phyloP scores from a whole-genome alignment of 129 eudicot species.

The Helichrysum umbraculigerum region DNA sequence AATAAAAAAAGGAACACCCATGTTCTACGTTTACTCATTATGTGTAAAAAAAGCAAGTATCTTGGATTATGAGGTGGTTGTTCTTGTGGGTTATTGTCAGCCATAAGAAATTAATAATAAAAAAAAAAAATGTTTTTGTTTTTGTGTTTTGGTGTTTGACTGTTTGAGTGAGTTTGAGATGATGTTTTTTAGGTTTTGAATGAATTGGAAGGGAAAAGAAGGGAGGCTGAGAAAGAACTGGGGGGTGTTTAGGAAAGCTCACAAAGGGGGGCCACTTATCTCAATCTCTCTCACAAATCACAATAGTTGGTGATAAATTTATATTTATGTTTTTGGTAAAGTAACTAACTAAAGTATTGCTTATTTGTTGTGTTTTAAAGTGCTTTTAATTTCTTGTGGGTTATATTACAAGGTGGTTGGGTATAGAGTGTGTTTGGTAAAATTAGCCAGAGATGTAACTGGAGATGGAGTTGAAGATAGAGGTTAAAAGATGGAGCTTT shows the following conservation, averaged over 20 bases:
- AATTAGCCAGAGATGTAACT: no score
- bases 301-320: no score
- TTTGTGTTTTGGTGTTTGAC: not conserved
- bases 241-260: not conserved
- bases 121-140: no score
- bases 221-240: not conserved
- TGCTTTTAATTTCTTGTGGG: no score
- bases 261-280: not conserved
- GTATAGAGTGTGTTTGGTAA: no score
- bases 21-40: conserved; percentile 69
- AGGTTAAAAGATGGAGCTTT: no score
- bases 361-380: no score
- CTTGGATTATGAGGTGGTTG: conserved; percentile 1
- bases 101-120: not conserved
- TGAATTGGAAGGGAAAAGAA: not conserved
- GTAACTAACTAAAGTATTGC: not conserved
- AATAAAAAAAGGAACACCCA: conserved; percentile 61
- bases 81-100: not conserved
- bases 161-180: not conserved
- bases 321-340: no score
- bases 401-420: no score
- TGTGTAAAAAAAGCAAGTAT: conserved; percentile 28
- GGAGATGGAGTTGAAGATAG: no score
- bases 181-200: not conserved
- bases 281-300: not conserved